These are phyloP conservation scores for Triticum turgidum DNA, from an alignment of 176 grass and related monocot species.

Conservation along the genomic window DNA sequence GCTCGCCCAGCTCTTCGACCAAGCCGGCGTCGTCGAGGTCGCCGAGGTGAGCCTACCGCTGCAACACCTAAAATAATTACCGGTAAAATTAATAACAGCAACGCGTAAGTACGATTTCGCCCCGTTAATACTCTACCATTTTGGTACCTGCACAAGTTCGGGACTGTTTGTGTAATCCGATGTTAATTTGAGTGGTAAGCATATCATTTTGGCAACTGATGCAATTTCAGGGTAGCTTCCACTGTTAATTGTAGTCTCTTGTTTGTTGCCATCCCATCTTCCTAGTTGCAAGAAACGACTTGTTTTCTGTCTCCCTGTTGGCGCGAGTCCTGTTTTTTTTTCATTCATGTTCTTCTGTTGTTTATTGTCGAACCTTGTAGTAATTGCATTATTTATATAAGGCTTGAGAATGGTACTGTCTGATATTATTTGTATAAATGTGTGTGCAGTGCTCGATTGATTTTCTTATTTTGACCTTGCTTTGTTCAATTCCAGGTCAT, in stretches of 20 bases:
- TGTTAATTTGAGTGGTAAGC: neutral
- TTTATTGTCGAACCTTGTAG: no score
- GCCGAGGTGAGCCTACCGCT: slow-evolving; percentile 63
- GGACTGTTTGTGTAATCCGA: neutral
- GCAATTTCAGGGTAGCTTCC: neutral
- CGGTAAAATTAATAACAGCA: neutral
- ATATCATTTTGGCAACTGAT: neutral
- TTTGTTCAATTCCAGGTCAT: slow-evolving; percentile 8
- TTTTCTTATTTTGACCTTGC: neutral
- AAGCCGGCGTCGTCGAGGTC: slow-evolving; percentile 77
- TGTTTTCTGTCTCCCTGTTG: no score
- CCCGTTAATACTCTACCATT: neutral
- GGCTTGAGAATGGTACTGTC: no score
- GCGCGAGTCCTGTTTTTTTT: no score
- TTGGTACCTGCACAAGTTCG: neutral
- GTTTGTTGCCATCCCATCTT: neutral
- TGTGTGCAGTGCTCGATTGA: neutral
- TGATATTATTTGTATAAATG: no score
- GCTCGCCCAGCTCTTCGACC: slow-evolving; percentile 69
- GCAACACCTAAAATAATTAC: neutral
- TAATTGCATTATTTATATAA: no score
- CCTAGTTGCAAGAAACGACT: no score
- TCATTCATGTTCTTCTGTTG: no score
- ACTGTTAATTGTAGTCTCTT: neutral
- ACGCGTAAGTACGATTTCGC: neutral